Base-by-base conservation (phyloP, 179 eudicot genomes). In the Gypsophila paniculata region DNA sequence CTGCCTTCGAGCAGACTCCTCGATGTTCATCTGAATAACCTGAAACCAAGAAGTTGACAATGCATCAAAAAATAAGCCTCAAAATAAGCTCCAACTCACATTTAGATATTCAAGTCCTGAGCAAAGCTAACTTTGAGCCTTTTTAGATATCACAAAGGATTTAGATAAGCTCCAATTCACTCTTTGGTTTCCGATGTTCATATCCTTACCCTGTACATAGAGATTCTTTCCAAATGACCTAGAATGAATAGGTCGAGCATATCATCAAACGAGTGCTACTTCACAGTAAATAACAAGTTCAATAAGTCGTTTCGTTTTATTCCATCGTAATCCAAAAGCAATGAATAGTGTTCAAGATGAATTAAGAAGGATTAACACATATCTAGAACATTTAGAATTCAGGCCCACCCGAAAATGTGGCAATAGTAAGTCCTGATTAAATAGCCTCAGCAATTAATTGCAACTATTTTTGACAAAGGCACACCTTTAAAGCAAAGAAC, bases 21-120 rank as follows among this genome's bases (percentile, higher is more conserved):
- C 95, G 64, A 94, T 85, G 76, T 88, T 94, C 99, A 94, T 90
- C 84, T 91, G 99, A 81, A 94, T 87, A 62, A 88, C 94, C 99
- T 94, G 89, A 67, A 79, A 71, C 49, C 19, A 59, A 78, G 42
- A 67, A 79, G 69, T 48, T 15, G 63, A 78, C 25, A 72, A 26
- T n/a, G 59, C 22, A 23, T 77, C 18, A 81, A 21, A 65, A 44
- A 44, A 42, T 12, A 66, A 14, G 29, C 54, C 12, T 22, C 34
- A 38, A 15, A 18, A 67, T n/a, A 8, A 64, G n/a, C 42, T 18
- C 21, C 19, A 59, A 29, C 62, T 36, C 29, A 65, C 49, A 67
- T 73, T 29, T 32, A 64, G 53, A 49, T 51, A 60, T 6, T 2
- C 8, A 42, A 65, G 38, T 65, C 53, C 11, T 39, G 51, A 64